A percentile compares a stretch with the other conserved stretches of the same genome.
Evolutionary conservation across 495 filamentous ascomycete species (phyloP).

Genomic region (Apiosordaria backusii): DNA sequence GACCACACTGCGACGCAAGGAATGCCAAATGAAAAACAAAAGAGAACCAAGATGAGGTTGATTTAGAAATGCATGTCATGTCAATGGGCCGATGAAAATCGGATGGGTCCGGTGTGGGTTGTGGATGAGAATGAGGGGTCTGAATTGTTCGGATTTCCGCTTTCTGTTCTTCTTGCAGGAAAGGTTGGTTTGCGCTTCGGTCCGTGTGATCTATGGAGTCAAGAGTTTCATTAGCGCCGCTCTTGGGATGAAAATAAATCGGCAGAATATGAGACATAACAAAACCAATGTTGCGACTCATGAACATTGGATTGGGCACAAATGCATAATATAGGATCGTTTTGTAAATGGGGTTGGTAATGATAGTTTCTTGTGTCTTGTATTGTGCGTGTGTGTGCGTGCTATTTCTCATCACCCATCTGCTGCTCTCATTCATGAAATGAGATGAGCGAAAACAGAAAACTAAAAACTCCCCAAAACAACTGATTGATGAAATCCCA

Average conservation of each 20-base stretch:
- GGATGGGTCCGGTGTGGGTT: background rate
- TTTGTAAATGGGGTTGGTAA: background rate
- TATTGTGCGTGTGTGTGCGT: background rate
- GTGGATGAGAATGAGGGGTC: background rate
- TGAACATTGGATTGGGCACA: background rate
- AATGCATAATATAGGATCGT: background rate
- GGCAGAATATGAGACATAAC: background rate
- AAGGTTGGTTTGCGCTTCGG: background rate
- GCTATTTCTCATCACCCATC: background rate
- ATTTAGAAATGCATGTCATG: too few relatives aligned
- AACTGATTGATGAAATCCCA: background rate
- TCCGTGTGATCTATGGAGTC: background rate
- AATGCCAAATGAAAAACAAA: too few relatives aligned
- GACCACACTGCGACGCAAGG: too few relatives aligned
- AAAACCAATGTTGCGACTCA: background rate
- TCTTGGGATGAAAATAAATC: background rate
- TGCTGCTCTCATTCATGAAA: slow-evolving; percentile 2
- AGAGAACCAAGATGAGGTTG: too few relatives aligned
- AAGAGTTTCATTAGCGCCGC: background rate
- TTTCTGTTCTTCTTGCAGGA: background rate
- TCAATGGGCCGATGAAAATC: background rate
- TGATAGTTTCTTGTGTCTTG: background rate
- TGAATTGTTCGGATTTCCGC: background rate
- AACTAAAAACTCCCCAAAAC: slow-evolving; percentile 2
- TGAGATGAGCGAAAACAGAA: slow-evolving; percentile 2